A percentile compares a stretch with the other conserved stretches of the same genome.
Evolutionary conservation across 192 early-diverging fungal genomes (phyloP).

Genomic region (Glomus cerebriforme): DNA sequence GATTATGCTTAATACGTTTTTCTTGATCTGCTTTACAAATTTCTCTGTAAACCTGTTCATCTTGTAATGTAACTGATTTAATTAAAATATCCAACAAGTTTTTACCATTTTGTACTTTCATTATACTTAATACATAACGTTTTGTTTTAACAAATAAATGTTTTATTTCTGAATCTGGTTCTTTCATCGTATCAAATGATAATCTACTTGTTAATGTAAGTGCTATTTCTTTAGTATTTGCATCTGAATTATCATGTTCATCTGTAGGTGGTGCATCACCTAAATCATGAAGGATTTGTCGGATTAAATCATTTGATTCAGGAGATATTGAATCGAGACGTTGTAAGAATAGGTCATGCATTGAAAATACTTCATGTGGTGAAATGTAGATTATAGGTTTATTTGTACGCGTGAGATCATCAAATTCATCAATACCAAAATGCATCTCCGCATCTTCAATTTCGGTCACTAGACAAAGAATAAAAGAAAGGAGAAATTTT

Average conservation of each 20-base stretch:
- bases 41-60: conserved; percentile 68
- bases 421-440: conserved; percentile 90
- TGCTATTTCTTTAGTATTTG: conserved; percentile 58
- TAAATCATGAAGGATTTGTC: conserved; percentile 68
- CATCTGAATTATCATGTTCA: conserved; percentile 39
- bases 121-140: conserved; percentile 78
- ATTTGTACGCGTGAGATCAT: conserved; percentile 74
- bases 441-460: conserved; percentile 86
- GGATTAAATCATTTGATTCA: conserved; percentile 62
- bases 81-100: conserved; percentile 86
- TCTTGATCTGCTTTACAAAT: conserved; percentile 44
- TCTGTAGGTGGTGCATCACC: conserved; percentile 52
- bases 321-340: conserved; percentile 77
- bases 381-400: conserved; percentile 90
- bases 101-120: conserved; percentile 82
- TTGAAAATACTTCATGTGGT: conserved; percentile 86
- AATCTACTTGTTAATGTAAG: conserved; percentile 76
- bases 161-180: conserved; percentile 56
- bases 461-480: conserved; percentile 67
- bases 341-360: conserved; percentile 81
- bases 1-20: conserved; percentile 33
- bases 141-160: conserved; percentile 88
- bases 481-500: not conserved
- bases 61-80: conserved; percentile 66
- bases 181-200: conserved; percentile 50